Percentiles rank a stretch among this genome's conserved stretches.
Conservation (phyloP, 192 early-diverging fungal genomes). For the Gonapodya prolifera region DNA sequence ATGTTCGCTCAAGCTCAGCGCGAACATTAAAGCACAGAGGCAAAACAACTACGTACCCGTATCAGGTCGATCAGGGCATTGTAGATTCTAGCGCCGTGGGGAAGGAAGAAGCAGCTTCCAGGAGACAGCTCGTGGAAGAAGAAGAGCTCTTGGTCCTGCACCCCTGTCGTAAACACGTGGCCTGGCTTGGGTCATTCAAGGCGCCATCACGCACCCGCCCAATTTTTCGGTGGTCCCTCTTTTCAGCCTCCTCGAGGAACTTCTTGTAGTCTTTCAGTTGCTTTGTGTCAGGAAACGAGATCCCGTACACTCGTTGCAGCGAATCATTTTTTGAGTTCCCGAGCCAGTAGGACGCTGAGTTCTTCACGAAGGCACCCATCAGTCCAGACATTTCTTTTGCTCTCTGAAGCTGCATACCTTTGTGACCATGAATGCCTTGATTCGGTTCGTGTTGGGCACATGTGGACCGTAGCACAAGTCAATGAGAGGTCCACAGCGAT, state of each 20-base stretch:
- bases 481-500: constrained; percentile 95
- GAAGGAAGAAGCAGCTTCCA: constrained; percentile 86
- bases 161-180: too few species aligned
- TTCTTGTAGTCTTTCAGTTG: constrained; percentile 90
- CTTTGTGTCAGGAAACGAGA: constrained; percentile 98
- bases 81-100: constrained; percentile 93
- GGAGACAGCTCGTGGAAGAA: constrained; percentile 94
- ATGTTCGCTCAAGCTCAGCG: constrained; percentile 26
- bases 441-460: constrained; percentile 82
- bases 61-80: constrained; percentile 88
- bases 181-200: neutral
- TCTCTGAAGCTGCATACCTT: constrained; percentile 49
- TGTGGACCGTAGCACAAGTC: constrained; percentile 89
- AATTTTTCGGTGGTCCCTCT: constrained; percentile 94
- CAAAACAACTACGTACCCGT: constrained; percentile 28
- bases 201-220: constrained; percentile 37
- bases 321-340: constrained; percentile 96
- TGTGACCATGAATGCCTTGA: constrained; percentile 71
- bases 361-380: constrained; percentile 60
- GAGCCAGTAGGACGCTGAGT: constrained; percentile 96
- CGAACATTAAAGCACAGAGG: neutral
- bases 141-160: constrained; percentile 96
- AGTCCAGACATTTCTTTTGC: constrained; percentile 40
- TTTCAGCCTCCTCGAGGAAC: constrained; percentile 91
- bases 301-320: constrained; percentile 95